Base-by-base conservation (phyloP, 2,329 filamentous ascomycete species). In the Aspergillus neoniger region DNA sequence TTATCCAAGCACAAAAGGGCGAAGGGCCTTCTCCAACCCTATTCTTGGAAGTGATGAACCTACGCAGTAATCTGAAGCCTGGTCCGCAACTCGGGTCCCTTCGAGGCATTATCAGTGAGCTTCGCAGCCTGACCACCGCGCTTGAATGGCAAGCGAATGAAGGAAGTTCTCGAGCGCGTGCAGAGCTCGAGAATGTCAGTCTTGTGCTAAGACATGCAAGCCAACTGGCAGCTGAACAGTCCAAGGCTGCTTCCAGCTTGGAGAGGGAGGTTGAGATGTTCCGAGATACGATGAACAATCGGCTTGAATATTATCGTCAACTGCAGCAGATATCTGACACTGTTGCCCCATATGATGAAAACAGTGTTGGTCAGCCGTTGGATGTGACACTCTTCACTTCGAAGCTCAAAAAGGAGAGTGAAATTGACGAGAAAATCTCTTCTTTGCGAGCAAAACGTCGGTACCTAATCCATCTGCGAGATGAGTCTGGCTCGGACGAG, bases 271-370 rank as follows among this genome's bases (percentile, higher is more conserved):
- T 92, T 5, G 88, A 94, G 50, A 79, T 87, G 28, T 95, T 96
- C 72, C 89, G 87, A 28, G 81, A 83, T 15, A 86, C 89, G 0
- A 93, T 96, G 86, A 98, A 98, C 69, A 83, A 87, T 39, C 88
- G 95, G 14, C 78, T 97, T 0, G 92, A 95, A 59, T 98, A 92
- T 72, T 98, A 98, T 72, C 87, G 89, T 5, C 92, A 97, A 70
- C 82, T 98, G 10, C 95, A 98, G 72, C 85, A 86, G 25, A 87
- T 98, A n/a, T 97, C 93, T 0, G 94, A 98, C 71, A 91, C 87
- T 17, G 91, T 98, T 0, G 84, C 86, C 5, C 88, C 90, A 1
- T 91, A 90, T 58, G 88, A 92, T 59, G 88, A 89, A 10, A 73
- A 75, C 28, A 81, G 82, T 54, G 77, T 85, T 21, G 83, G 88